Evolutionary conservation across 164 flowering plant species (phyloP), one percentile per base, ranked within the genome.

Genomic region (Liquidambar formosana): DNA sequence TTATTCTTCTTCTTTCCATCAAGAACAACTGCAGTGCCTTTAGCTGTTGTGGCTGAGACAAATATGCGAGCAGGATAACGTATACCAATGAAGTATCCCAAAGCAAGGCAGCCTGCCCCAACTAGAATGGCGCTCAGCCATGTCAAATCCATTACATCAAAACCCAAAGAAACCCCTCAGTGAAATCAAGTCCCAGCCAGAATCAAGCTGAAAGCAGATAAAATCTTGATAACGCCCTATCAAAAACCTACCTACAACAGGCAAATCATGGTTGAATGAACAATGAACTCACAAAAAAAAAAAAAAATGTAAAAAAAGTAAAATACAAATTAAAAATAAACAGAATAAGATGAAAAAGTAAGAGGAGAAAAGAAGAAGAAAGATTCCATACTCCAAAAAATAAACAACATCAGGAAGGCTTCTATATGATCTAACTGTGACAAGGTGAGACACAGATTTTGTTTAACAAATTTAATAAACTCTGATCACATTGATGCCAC

Each of bases 71-170:
- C 22, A 28, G 72, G 89, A 62, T 74, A 70, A n/a, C 80, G 71
- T 18, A 73, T 71, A 28, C 91, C 92, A 70, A 89, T 71, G 59
- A 66, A 77, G 76, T 86, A 91, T 1, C 94, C 97, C 73, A 95
- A 63, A 49, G 85, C 96, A 63, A 92, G 74, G 79, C 98, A 92
- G 63, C 91, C 88, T 3, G 97, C 90, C 70, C 97, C 98, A 49
- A 90, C 74, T 64, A 94, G 54, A 56, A 92, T 57, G 61, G 92
- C 88, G 65, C 88, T 77, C 62, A 92, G 64, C 97, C 91, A 91
- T 48, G 89, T 71, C 61, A 84, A 19, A 68, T 85, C 92, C 87
- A 90, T 88, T 76, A 67, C 75, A 33, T 70, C 44, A 56, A 49
- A 47, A 25, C n/a, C 8, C 9, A 27, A 8, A 18, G 5, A 46